A percentile compares a stretch with the other conserved stretches of the same genome.
These are phyloP conservation scores for Scheffersomyces ergatensis DNA, from an alignment of 805 yeast species.

Conservation along the genomic window DNA sequence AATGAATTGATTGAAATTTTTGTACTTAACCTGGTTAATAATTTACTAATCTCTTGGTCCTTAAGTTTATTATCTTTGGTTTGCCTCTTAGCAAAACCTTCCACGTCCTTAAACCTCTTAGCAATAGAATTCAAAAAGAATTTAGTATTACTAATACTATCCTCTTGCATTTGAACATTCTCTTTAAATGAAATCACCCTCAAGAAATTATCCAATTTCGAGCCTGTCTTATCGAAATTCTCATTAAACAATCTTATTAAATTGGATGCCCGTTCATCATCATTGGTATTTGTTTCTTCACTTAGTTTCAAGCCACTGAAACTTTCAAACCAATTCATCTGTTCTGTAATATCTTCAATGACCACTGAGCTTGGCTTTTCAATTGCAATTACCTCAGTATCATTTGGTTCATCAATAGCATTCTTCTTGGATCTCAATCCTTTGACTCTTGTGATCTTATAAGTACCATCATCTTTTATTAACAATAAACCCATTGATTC, in stretches of 20 bases:
- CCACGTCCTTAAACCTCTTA: constrained; percentile 85
- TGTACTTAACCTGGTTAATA: constrained; percentile 34
- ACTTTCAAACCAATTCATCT: constrained; percentile 48
- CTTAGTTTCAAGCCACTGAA: constrained; percentile 10
- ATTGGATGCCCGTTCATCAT: constrained; percentile 10
- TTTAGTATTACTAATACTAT: constrained; percentile 13
- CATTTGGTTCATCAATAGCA: constrained; percentile 28
- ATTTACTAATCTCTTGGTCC: constrained; percentile 42
- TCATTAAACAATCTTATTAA: constrained; percentile 15
- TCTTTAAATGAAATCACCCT: constrained; percentile 25
- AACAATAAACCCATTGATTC: constrained; percentile 78
- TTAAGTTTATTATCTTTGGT: constrained; percentile 66
- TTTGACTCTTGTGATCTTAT: constrained; percentile 70
- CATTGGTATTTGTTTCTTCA: constrained; percentile 3
- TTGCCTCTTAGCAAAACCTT: constrained; percentile 79
- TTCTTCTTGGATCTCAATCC: constrained; percentile 57
- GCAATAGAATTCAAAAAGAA: constrained; percentile 48
- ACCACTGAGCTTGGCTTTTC: constrained; percentile 39
- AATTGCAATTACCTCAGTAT: constrained; percentile 20
- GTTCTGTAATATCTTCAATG: constrained; percentile 34
- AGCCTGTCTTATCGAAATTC: constrained; percentile 7
- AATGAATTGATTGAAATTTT: constrained; percentile 70
- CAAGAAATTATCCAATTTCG: constrained; percentile 16
- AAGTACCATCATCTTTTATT: constrained; percentile 36
- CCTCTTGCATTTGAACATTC: constrained; percentile 21